Conservation (phyloP, 495 filamentous ascomycete species). For the Hypoxylon fragiforme region DNA sequence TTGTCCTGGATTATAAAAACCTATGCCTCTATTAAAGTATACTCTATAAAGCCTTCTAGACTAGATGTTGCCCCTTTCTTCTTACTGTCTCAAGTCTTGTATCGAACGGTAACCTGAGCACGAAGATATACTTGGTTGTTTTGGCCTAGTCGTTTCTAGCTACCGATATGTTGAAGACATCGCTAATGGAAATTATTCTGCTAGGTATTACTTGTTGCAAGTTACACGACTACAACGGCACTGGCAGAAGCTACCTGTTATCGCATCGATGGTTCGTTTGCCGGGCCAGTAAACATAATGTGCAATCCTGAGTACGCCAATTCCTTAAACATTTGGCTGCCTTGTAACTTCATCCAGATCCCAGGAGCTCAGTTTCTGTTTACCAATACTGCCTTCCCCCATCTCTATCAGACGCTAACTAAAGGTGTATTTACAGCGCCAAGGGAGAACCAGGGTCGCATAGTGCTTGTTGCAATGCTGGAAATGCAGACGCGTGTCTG, state of each 20-base stretch:
- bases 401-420: not conserved
- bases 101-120: slow-evolving; percentile 1
- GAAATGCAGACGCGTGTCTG: slow-evolving; percentile 38
- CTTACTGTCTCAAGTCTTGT: not conserved
- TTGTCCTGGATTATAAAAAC: slow-evolving; percentile 1
- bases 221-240: slow-evolving; percentile 14
- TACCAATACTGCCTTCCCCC: not conserved
- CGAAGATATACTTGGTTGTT: slow-evolving; percentile 6
- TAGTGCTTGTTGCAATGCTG: slow-evolving; percentile 37
- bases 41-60: not conserved
- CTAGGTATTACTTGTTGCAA: slow-evolving; percentile 16
- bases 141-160: not conserved
- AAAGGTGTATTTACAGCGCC: slow-evolving; percentile 6
- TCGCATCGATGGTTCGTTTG: slow-evolving; percentile 18
- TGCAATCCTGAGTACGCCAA: slow-evolving; percentile 21
- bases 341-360: too few relatives aligned
- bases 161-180: slow-evolving; percentile 9
- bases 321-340: not conserved
- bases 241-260: slow-evolving; percentile 21
- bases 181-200: not conserved
- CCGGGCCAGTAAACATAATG: slow-evolving; percentile 15
- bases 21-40: too few relatives aligned
- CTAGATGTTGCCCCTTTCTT: slow-evolving; percentile 4
- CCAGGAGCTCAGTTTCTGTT: not conserved
- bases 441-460: slow-evolving; percentile 35